Percentiles rank a stretch among this genome's conserved stretches.
These are phyloP conservation scores for Escovopsis sp. DNA, from an alignment of 2,329 filamentous ascomycete species.

Conservation along the genomic window DNA sequence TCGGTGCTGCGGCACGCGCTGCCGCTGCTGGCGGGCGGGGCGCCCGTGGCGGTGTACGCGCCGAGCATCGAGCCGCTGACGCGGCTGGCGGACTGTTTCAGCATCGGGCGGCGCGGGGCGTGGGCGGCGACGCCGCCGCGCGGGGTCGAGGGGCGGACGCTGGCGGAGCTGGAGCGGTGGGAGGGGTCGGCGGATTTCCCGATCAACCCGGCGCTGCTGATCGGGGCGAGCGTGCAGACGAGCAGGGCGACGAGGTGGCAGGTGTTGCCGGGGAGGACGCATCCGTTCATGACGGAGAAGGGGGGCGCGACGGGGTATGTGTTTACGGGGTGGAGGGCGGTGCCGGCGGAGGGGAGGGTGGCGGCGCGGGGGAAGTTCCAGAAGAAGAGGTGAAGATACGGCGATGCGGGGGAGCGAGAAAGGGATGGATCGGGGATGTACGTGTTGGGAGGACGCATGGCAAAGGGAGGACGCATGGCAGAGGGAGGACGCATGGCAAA, in stretches of 20 bases:
- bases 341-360: conserved; percentile 65
- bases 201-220: conserved; percentile 68
- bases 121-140: conserved; percentile 44
- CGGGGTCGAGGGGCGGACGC: conserved; percentile 27
- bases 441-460: too few species aligned
- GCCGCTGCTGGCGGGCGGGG: conserved; percentile 69
- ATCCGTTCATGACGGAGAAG: conserved; percentile 80
- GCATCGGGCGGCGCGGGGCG: conserved; percentile 60
- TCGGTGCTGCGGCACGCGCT: conserved; percentile 61
- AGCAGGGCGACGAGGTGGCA: conserved; percentile 72
- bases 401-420: too few species aligned
- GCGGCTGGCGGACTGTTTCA: conserved; percentile 69
- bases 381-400: conserved; percentile 36
- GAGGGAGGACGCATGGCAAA: too few species aligned
- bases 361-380: conserved; percentile 71
- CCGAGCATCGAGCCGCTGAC: conserved; percentile 67
- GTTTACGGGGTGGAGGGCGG: conserved; percentile 67
- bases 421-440: too few species aligned
- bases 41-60: conserved; percentile 73
- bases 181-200: conserved; percentile 60
- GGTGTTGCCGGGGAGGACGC: conserved; percentile 78
- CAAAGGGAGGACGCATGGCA: too few species aligned
- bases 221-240: conserved; percentile 69
- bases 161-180: conserved; percentile 39
- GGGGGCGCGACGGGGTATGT: conserved; percentile 86